Conservation (phyloP, 176 grass and related monocot genomes). For the Microstegium vimineum region DNA sequence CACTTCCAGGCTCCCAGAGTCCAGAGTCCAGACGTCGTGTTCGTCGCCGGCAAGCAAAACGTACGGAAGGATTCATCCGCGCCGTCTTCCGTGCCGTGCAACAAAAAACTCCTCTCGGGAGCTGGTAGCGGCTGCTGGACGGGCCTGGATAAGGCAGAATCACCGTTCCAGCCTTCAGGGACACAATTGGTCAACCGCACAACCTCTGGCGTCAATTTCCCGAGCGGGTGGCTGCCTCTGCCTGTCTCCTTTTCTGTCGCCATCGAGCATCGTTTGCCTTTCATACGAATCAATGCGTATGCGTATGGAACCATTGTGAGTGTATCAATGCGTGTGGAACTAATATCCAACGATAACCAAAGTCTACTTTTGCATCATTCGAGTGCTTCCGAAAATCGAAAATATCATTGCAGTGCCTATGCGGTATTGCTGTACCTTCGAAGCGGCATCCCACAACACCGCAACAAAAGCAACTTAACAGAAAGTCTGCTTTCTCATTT, state of each 20-base stretch:
- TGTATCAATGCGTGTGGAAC: background rate
- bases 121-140: background rate
- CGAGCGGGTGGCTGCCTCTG: background rate
- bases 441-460: background rate
- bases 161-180: background rate
- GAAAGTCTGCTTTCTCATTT: background rate
- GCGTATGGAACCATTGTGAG: background rate
- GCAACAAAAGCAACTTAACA: too few relatives aligned
- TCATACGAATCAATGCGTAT: background rate
- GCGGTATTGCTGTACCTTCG: background rate
- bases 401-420: background rate
- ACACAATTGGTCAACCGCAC: background rate
- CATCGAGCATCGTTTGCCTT: background rate
- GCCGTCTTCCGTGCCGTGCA: background rate
- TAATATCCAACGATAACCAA: background rate
- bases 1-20: background rate
- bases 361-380: background rate
- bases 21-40: background rate
- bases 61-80: background rate
- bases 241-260: background rate
- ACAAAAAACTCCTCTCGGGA: background rate
- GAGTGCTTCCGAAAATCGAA: background rate
- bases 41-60: slow-evolving; percentile 9
- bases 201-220: background rate
- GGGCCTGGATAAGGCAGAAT: slow-evolving; percentile 4